Evolutionary conservation across 805 yeast genomes (phyloP), one percentile per base, ranked within the genome.

Genomic region (Metschnikowia bowlesiae): DNA sequence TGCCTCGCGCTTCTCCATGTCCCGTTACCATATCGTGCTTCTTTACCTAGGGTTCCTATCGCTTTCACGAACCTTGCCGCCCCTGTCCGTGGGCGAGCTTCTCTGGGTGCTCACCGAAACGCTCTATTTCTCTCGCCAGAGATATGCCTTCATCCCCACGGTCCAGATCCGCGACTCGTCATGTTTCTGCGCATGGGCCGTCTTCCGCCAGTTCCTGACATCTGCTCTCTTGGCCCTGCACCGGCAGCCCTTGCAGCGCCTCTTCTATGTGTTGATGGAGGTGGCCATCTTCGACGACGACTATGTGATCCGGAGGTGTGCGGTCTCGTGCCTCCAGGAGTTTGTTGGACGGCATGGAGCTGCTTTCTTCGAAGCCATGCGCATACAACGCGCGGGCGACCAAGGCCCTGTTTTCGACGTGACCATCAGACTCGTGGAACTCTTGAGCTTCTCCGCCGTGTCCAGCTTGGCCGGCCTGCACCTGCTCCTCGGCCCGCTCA

Each of bases 301-400:
- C 48, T 69, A 89, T 16, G 75, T 83, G 51, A 79, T 90, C 6
- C 73, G 97, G 49, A 73, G 95, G 50, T 91, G 97, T 14, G 84
- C 91, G 1, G 74, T 89, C 5, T 96, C 97, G 0, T 92, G 94
- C 0, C 59, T 91, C 6, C 97, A 91, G 62, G 98, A 91, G 60
- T 73, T 86, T 13, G 63, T 89, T 2, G 98, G 98, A 0, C 69
- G 97, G 35, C 84, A 82, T 61, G 87, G 87, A 8, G 18, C 43
- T 26, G 16, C 4, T 7, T 39, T 39, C 9, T 39, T 39, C 13
- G 39, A 14, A 33, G 8, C 22, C 5, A 29, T 31, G 11, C 43
- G 9, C 4, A 30, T 9, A 8, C 31, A 26, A 6, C 6, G 11
- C 43, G 9, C 4, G 14, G 6, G 22, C 31, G 11, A 6, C 6